Base-by-base conservation (phyloP, 305 asterid species). In the Stenogyne calaminthoides region DNA sequence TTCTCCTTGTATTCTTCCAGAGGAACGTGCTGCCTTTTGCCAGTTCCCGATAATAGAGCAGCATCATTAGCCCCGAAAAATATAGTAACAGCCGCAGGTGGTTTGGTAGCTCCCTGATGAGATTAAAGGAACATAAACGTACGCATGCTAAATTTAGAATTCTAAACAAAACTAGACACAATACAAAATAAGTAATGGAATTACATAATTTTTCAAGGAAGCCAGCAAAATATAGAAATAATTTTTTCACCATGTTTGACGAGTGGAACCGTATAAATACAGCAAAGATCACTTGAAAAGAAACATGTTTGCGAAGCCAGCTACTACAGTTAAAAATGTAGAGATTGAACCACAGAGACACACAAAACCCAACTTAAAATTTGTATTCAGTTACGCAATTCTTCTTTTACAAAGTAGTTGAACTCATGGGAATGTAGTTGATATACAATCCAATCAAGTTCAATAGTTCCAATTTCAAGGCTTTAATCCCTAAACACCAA, bases 41-140 rank as follows among this genome's bases (percentile, higher is more conserved):
- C 88, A n/a, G 91, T 86, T 65, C 87, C 89, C 51, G 84, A 88
- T 47, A 80, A 69, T 19, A 84, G 88, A 49, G 97, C 97, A 39
- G 98, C 97, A 69, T 89, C 98, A 73, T 91, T 93, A 77, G 97
- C 97, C 76, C 98, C 97, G 52, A 93, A 93, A 71, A 91, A 91
- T 68, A 93, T 77, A 61, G 96, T 91, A 60, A 80, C 87, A 71
- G 89, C 96, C 37, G 77, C 71, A 64, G 94, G 97, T 76, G 89
- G 88, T 22, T 78, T 65, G 64, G 62, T 78, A 67, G 85, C 78
- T 74, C 70, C 95, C 97, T 88, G 84, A 34, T 51, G 40, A 42
- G 69, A 72, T 29, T 8, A 57, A 37, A 49, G 15, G 10, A 49
- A 58, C 39, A 56, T 47, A 4, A 52, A 36, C 27, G 27, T 1